Evolutionary conservation across 352 stramenopile genomes (phyloP), one percentile per base, ranked within the genome.

Genomic region (Phytophthora quininea): DNA sequence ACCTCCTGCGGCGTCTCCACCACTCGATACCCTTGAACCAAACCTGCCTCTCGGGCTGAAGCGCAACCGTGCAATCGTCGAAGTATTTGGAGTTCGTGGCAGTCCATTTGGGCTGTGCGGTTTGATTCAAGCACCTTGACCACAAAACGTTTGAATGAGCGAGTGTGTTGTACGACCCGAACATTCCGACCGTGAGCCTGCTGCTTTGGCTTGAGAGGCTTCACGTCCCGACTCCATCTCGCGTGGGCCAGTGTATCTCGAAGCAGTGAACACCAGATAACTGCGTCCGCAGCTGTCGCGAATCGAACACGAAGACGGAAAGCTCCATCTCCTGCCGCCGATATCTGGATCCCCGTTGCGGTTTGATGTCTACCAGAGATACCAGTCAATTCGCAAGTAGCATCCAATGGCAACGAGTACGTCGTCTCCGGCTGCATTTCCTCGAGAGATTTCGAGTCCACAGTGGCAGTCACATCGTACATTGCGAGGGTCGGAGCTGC

Each of bases 271-370:
- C 35, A 51, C 82, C 82, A 91, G 33, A 89, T 86, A 5, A 43
- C 47, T 5, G 80, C 80, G 53, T 91, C 80, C 0, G 79, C 80
- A 12, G 62, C n/a, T 4, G 76, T 90, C 12, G 62, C 32, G 30
- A 90, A 89, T n/a, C 78, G 79, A 10, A 89, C 69, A 3, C 75
- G 70, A 15, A 89, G 11, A 9, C 76, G 73, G 8, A 86, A 66
- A 0, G 31, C 27, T 50, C 37, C 47, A 29, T 38, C 24, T 53
- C 15, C 56, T 15, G 33, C 46, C 60, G 32, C 49, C 29, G 31
- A n/a, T n/a, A n/a, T n/a, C n/a, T n/a, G n/a, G n/a, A n/a, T n/a
- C n/a, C n/a, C n/a, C n/a, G n/a, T n/a, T n/a, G n/a, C n/a, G n/a
- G n/a, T n/a, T n/a, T n/a, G n/a, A n/a, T n/a, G n/a, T n/a, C n/a